Conservation (phyloP, 73 alveolate genomes). For the Paramecium sonneborni region DNA sequence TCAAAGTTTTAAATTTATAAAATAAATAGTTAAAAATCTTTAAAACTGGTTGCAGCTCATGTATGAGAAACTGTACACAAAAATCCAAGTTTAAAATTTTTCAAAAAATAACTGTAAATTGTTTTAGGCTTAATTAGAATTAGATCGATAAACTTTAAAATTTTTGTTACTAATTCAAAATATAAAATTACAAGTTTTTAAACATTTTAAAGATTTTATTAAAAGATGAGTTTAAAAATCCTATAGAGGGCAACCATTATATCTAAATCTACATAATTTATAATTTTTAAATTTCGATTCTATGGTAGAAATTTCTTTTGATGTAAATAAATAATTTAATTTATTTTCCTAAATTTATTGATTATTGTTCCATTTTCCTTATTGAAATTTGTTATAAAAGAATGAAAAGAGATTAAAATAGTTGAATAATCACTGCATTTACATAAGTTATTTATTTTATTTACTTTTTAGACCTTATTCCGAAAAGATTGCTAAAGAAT, state of each 20-base stretch:
- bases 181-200: not conserved
- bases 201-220: not conserved
- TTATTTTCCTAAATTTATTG: not conserved
- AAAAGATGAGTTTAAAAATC: not conserved
- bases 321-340: not conserved
- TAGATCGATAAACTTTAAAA: not conserved
- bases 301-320: not conserved
- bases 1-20: not conserved
- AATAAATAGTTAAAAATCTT: not conserved
- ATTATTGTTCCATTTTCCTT: not conserved
- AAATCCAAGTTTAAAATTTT: not conserved
- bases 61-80: not conserved
- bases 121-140: not conserved
- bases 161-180: not conserved
- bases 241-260: not conserved
- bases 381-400: not conserved
- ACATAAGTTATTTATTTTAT: not conserved
- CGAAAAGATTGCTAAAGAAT: not conserved
- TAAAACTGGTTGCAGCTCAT: not conserved
- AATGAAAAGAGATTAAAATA: not conserved
- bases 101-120: not conserved
- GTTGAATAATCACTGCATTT: not conserved
- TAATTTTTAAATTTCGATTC: not conserved
- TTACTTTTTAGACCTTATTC: not conserved
- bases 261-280: not conserved